These are phyloP conservation scores for Chytriomyces hyalinus DNA, from an alignment of 192 early-diverging fungal genomes.

Conservation along the genomic window DNA sequence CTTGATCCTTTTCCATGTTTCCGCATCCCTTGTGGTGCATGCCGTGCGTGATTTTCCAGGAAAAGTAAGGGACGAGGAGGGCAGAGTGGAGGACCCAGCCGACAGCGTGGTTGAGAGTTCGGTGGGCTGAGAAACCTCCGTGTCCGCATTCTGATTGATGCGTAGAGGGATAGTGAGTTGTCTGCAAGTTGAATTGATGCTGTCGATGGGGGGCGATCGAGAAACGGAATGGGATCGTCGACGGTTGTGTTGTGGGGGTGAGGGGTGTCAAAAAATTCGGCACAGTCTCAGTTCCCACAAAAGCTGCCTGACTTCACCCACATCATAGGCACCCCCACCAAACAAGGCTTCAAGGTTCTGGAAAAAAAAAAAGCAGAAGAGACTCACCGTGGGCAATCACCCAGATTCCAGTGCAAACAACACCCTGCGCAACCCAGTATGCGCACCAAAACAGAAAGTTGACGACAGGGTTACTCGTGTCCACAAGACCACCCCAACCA, in stretches of 20 bases:
- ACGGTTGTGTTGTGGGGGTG: too few species aligned
- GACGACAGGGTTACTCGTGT: constrained; percentile 50
- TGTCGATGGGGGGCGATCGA: background rate
- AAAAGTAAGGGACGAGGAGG: constrained; percentile 89
- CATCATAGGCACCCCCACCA: background rate
- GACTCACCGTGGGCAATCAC: constrained; percentile 59
- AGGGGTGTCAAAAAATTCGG: too few species aligned
- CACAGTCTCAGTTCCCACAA: background rate
- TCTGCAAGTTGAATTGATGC: background rate
- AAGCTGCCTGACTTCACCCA: background rate
- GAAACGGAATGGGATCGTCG: too few species aligned
- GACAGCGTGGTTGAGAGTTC: constrained; percentile 83
- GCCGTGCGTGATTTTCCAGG: constrained; percentile 87
- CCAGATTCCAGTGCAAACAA: constrained; percentile 89
- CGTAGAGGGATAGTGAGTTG: background rate
- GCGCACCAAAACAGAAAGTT: constrained; percentile 64
- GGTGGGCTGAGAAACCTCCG: constrained; percentile 84
- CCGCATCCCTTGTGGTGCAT: constrained; percentile 92
- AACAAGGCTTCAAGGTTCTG: background rate
- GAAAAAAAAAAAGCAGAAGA: background rate
- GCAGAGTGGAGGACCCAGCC: constrained; percentile 89
- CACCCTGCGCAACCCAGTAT: constrained; percentile 86
- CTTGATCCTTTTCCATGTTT: constrained; percentile 91
- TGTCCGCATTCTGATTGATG: constrained; percentile 85
- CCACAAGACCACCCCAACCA: constrained; percentile 7